Percentiles rank a stretch among this genome's conserved stretches.
Conservation (phyloP, 1,139 yeast genomes). For the Saccharomyces hybrid region DNA sequence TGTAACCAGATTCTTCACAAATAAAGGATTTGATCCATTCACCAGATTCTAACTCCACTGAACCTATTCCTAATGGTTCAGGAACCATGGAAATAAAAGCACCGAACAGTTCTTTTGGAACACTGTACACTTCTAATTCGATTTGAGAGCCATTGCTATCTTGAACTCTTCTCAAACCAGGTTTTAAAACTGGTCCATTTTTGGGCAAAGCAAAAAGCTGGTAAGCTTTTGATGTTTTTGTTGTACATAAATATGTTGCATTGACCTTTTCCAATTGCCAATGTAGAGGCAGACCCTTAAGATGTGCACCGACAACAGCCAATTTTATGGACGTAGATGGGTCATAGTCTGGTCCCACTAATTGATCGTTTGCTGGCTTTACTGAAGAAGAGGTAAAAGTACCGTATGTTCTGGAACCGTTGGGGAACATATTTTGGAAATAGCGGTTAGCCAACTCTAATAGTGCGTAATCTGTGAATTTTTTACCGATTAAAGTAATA, state of each 20-base stretch:
- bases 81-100: conserved; percentile 82
- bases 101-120: conserved; percentile 74
- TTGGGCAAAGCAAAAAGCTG: conserved; percentile 76
- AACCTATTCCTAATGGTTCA: conserved; percentile 90
- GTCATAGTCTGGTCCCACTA: conserved; percentile 37
- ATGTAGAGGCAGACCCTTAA: conserved; percentile 79
- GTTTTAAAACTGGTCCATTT: conserved; percentile 67
- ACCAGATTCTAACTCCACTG: conserved; percentile 74
- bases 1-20: conserved; percentile 85
- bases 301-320: conserved; percentile 96
- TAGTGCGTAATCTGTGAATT: conserved; percentile 83
- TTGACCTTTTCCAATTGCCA: conserved; percentile 88
- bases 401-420: conserved; percentile 44
- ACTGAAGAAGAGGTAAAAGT: conserved; percentile 20
- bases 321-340: conserved; percentile 44
- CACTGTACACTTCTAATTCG: conserved; percentile 71
- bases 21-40: conserved; percentile 85
- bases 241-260: conserved; percentile 61
- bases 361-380: conserved; percentile 34
- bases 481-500: conserved; percentile 71
- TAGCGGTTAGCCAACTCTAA: conserved; percentile 74
- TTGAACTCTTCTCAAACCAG: conserved; percentile 72
- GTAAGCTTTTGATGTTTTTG: conserved; percentile 69
- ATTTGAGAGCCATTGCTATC: conserved; percentile 50
- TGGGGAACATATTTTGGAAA: conserved; percentile 44